These are phyloP conservation scores for Senna tora DNA, from an alignment of 306 rosid genomes.

Conservation along the genomic window DNA sequence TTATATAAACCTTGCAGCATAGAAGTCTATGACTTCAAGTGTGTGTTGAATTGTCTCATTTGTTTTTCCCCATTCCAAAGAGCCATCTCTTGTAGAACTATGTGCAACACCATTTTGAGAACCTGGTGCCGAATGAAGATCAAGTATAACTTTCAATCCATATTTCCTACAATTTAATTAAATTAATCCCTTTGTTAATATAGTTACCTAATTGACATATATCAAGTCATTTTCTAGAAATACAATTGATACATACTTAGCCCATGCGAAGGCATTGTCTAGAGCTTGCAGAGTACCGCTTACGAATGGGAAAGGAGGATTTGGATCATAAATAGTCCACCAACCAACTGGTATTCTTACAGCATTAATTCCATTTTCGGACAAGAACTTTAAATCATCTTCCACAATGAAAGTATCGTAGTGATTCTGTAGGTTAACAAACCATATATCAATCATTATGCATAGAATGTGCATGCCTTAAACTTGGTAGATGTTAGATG, in stretches of 20 bases:
- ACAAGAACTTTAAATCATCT: constrained; percentile 66
- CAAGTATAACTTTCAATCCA: constrained; percentile 66
- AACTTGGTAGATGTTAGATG: too few species aligned
- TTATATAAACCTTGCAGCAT: constrained; percentile 59
- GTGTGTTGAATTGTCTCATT: constrained; percentile 63
- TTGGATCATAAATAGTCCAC: constrained; percentile 87
- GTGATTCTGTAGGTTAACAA: constrained; percentile 51
- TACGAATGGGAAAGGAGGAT: constrained; percentile 69
- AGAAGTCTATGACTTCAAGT: constrained; percentile 63
- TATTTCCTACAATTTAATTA: constrained; percentile 61
- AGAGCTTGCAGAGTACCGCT: constrained; percentile 68
- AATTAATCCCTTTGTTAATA: neutral
- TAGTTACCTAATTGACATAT: neutral
- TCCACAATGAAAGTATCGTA: constrained; percentile 72
- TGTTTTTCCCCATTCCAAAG: constrained; percentile 70
- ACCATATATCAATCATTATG: neutral
- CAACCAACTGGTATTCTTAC: constrained; percentile 89
- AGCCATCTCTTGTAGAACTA: constrained; percentile 70
- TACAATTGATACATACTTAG: constrained; percentile 51
- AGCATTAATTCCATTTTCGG: constrained; percentile 55
- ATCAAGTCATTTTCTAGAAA: neutral
- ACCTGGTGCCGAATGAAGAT: constrained; percentile 83
- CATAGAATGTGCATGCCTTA: too few species aligned
- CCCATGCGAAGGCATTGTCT: constrained; percentile 80
- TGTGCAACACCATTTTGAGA: constrained; percentile 76